Evolutionary conservation across 164 flowering plant species (phyloP).

Genomic region (Liriodendron chinense): DNA sequence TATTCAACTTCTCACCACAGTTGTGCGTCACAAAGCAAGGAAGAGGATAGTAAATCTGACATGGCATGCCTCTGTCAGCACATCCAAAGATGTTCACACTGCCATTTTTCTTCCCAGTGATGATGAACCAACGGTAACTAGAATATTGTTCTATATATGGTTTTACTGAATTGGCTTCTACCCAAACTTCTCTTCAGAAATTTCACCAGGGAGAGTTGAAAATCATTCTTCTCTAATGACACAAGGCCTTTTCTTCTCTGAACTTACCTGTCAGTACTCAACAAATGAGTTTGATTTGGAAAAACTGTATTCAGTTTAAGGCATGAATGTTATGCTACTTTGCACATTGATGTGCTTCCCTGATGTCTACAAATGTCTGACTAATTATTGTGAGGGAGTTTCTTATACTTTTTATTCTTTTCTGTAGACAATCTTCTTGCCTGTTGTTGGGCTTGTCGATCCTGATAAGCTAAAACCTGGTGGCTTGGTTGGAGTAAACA

Average conservation of each 20-base stretch:
- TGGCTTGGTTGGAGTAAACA: conserved; percentile 94
- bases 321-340: background rate
- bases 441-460: conserved; percentile 95
- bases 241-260: background rate
- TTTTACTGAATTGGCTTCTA: background rate
- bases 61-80: too few relatives aligned
- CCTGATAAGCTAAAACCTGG: conserved; percentile 93
- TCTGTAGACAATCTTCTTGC: conserved; percentile 87
- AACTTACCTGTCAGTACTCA: background rate
- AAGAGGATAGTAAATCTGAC: too few relatives aligned
- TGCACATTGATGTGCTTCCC: background rate
- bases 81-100: too few relatives aligned
- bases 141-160: background rate
- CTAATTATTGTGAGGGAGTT: background rate
- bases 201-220: background rate
- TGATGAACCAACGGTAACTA: background rate
- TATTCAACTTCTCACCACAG: too few relatives aligned
- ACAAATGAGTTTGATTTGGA: background rate
- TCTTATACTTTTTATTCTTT: conserved; percentile 10
- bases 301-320: background rate
- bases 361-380: background rate
- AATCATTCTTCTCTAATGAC: background rate
- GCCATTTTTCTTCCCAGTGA: too few relatives aligned
- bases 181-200: background rate
- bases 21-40: too few relatives aligned